phyloP scores from a whole-genome alignment of 2,329 filamentous ascomycete species.

The Colletotrichum cordylinicola region DNA sequence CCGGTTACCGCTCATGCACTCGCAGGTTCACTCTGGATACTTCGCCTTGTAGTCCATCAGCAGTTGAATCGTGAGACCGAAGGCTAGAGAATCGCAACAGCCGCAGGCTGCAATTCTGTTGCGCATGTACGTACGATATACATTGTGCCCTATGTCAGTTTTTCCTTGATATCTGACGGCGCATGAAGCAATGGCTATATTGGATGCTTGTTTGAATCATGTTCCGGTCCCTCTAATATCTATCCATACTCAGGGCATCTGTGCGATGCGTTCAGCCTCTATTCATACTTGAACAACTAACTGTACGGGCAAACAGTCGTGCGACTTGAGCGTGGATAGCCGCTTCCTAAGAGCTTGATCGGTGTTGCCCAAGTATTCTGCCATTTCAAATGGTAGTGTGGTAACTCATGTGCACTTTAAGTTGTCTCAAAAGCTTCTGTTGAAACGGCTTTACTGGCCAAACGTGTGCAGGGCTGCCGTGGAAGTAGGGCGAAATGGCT shows the following conservation, averaged over 20 bases:
- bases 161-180: background rate
- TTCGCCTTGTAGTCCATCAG: background rate
- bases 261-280: background rate
- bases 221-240: background rate
- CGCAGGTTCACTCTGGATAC: background rate
- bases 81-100: background rate
- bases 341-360: background rate
- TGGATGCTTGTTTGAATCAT: too few relatives aligned
- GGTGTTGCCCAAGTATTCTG: background rate
- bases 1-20: background rate
- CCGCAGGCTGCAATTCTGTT: background rate
- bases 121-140: background rate
- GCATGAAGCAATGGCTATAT: background rate
- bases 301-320: background rate
- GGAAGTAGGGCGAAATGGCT: conserved; percentile 19
- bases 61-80: background rate
- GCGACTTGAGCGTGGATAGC: background rate
- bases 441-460: conserved; percentile 8
- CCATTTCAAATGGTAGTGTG: background rate
- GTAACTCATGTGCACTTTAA: background rate
- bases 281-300: background rate
- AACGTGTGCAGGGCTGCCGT: conserved; percentile 18
- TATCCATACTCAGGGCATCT: background rate
- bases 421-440: conserved; percentile 14
- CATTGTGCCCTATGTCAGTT: background rate